A percentile compares a stretch with the other conserved stretches of the same genome.
Evolutionary conservation across 192 early-diverging fungal genomes (phyloP).

Genomic region (Coemansia sp.): DNA sequence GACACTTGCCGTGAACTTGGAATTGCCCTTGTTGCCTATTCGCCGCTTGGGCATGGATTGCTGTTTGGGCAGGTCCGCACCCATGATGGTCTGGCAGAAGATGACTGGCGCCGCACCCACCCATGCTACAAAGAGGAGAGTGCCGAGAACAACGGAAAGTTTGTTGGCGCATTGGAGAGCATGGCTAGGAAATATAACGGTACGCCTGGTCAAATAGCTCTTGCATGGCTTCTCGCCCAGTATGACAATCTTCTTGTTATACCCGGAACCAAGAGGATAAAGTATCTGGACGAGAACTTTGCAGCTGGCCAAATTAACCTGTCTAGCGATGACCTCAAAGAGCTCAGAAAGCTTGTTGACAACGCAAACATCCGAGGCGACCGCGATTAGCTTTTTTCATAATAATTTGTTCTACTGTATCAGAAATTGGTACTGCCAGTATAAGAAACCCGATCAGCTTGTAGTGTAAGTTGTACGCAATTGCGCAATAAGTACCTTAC

Average conservation of each 20-base stretch:
- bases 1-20: conserved; percentile 72
- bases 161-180: conserved; percentile 55
- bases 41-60: conserved; percentile 71
- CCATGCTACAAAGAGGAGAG: conserved; percentile 63
- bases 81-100: conserved; percentile 53
- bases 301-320: conserved; percentile 30
- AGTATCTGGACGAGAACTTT: conserved; percentile 50
- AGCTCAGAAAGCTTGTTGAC: too few species aligned
- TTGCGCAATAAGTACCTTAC: too few species aligned
- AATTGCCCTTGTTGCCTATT: conserved; percentile 70
- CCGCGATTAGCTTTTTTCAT: conserved; percentile 13
- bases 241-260: conserved; percentile 55
- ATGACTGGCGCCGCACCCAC: conserved; percentile 56
- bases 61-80: conserved; percentile 61
- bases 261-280: conserved; percentile 59
- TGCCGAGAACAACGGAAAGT: conserved; percentile 58
- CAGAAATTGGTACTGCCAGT: too few species aligned
- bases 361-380: conserved; percentile 29
- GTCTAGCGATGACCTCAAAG: too few species aligned
- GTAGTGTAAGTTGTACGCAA: too few species aligned
- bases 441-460: too few species aligned
- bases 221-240: conserved; percentile 68
- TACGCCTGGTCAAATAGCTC: conserved; percentile 57
- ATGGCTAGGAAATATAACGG: conserved; percentile 58
- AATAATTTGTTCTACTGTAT: too few species aligned